Evolutionary conservation across 2,329 filamentous ascomycete genomes (phyloP).

Genomic region (Magnaporthiopsis rhizophila): DNA sequence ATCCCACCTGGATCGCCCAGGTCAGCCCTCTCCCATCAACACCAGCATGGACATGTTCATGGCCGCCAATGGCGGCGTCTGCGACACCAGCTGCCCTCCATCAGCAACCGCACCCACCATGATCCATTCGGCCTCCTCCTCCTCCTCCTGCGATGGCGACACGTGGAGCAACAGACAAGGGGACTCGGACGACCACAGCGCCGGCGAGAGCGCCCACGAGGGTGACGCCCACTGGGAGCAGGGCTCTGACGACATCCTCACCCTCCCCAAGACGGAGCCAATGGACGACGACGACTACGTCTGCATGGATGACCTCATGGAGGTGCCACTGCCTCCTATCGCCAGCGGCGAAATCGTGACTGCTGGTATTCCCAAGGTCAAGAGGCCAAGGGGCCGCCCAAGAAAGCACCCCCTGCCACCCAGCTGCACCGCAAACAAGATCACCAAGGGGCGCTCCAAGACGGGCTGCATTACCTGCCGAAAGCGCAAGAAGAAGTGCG

Average conservation of each 20-base stretch:
- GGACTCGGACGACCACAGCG: conserved; percentile 16
- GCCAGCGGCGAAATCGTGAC: conserved; percentile 16
- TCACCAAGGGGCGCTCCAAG: conserved; percentile 69
- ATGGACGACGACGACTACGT: conserved; percentile 47
- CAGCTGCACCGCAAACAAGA: conserved; percentile 49
- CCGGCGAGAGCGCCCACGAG: conserved; percentile 27
- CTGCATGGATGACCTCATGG: conserved; percentile 43
- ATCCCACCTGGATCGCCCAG: conserved; percentile 26
- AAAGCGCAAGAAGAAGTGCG: conserved; percentile 65
- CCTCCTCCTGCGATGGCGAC: conserved; percentile 31
- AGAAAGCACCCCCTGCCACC: conserved; percentile 68
- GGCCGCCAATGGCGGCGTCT: conserved; percentile 10
- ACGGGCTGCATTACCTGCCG: conserved; percentile 62
- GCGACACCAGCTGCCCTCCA: conserved; percentile 15
- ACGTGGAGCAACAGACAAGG: conserved; percentile 35
- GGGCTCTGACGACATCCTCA: conserved; percentile 34
- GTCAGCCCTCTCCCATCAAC: conserved; percentile 45
- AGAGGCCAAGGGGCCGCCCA: conserved; percentile 69
- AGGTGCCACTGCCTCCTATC: conserved; percentile 27
- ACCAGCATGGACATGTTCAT: conserved; percentile 34
- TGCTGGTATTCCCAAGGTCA: conserved; percentile 33
- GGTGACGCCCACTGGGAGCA: conserved; percentile 34
- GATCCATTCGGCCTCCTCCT: conserved; percentile 38
- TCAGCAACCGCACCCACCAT: conserved; percentile 31
- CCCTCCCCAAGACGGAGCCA: conserved; percentile 49